These are phyloP conservation scores for Sarocladiaceae sp. DNA, from an alignment of 2,329 filamentous ascomycete species.

Conservation along the genomic window DNA sequence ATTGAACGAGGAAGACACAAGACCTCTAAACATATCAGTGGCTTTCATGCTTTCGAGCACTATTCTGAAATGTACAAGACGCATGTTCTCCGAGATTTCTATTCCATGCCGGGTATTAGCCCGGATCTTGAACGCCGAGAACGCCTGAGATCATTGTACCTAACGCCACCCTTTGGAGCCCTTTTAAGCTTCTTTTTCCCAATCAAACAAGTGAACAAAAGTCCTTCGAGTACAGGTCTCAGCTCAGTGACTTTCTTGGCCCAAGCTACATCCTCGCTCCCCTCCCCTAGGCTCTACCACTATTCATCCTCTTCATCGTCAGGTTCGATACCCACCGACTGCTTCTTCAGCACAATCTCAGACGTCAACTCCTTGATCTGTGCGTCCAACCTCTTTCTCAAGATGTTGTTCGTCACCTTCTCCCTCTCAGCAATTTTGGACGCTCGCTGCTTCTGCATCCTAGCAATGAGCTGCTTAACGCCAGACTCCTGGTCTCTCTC, in stretches of 20 bases:
- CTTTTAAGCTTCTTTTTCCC: background rate
- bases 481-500: slow-evolving; percentile 48
- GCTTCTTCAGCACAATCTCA: slow-evolving; percentile 41
- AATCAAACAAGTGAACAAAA: too few species aligned
- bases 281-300: background rate
- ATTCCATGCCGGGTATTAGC: too few species aligned
- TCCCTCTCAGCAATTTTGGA: slow-evolving; percentile 40
- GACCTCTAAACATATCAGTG: too few species aligned
- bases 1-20: too few species aligned
- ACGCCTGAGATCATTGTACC: background rate
- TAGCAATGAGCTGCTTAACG: slow-evolving; percentile 50
- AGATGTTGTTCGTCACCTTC: slow-evolving; percentile 40
- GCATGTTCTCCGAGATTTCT: too few species aligned
- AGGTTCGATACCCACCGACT: slow-evolving; percentile 36
- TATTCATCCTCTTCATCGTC: slow-evolving; percentile 24
- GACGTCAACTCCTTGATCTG: slow-evolving; percentile 44
- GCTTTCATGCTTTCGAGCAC: too few species aligned
- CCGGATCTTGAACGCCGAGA: background rate
- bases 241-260: too few species aligned
- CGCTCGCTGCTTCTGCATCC: slow-evolving; percentile 47
- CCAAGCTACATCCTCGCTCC: too few species aligned
- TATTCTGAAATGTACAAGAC: too few species aligned
- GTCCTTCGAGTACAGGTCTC: too few species aligned
- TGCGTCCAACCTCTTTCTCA: slow-evolving; percentile 44
- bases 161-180: background rate